These are phyloP conservation scores for Aspergillus novoparasiticus DNA, from an alignment of 2,329 filamentous ascomycete species.

Conservation along the genomic window DNA sequence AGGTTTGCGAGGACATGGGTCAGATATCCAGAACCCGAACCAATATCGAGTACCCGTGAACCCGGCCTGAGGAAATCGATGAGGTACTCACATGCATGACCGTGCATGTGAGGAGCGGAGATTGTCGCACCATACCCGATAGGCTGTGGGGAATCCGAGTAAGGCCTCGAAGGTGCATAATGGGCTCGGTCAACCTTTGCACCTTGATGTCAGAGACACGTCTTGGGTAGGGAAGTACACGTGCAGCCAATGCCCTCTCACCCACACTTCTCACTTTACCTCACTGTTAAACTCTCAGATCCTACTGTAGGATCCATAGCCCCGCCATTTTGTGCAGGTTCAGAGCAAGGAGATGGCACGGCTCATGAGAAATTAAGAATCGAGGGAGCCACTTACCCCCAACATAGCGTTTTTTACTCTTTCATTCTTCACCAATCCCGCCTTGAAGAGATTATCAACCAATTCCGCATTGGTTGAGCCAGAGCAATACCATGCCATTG, in stretches of 20 bases:
- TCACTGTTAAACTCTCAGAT: not conserved
- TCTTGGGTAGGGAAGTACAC: not conserved
- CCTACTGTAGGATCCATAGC: not conserved
- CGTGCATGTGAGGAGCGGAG: conserved; percentile 74
- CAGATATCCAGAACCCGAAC: conserved; percentile 78
- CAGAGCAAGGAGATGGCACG: not conserved
- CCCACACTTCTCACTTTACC: not conserved
- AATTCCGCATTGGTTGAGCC: conserved; percentile 74
- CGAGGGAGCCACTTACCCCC: conserved; percentile 51
- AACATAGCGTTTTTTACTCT: conserved; percentile 80
- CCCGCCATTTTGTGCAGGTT: not conserved
- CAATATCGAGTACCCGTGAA: conserved; percentile 69
- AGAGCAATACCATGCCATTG: conserved; percentile 89
- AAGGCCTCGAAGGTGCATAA: conserved; percentile 72
- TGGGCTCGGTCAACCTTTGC: conserved; percentile 81
- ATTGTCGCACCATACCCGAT: conserved; percentile 72
- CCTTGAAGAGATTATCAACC: conserved; percentile 73
- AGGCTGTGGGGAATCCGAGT: conserved; percentile 70
- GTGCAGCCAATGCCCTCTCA: not conserved
- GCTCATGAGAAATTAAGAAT: not conserved
- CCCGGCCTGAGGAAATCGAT: conserved; percentile 59
- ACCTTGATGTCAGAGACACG: not conserved
- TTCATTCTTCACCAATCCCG: conserved; percentile 71
- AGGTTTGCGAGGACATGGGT: conserved; percentile 86
- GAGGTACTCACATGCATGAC: conserved; percentile 64